Conservation (phyloP, 306 rosid species). For the Quercus variabilis region DNA sequence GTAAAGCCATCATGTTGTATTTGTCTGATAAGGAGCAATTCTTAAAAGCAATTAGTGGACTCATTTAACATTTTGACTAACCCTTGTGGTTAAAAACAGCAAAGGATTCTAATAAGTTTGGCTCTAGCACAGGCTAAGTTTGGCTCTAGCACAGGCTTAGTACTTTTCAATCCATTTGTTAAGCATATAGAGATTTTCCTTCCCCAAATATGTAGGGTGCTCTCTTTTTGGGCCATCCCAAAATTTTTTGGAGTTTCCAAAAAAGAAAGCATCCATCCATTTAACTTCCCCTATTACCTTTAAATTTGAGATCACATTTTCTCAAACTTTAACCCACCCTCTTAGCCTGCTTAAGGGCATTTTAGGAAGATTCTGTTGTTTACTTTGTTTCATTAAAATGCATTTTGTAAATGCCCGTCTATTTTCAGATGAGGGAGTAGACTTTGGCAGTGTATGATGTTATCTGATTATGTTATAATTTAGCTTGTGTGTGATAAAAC, state of each 20-base stretch:
- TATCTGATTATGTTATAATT: not conserved
- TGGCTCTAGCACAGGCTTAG: not conserved
- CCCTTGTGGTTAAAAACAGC: not conserved
- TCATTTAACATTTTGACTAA: not conserved
- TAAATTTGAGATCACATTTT: too few species aligned
- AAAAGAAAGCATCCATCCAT: too few species aligned
- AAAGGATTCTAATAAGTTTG: not conserved
- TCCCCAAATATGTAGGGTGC: not conserved
- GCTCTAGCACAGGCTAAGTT: not conserved
- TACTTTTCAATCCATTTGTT: not conserved
- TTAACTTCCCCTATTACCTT: too few species aligned
- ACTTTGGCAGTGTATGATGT: not conserved
- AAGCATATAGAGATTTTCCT: not conserved
- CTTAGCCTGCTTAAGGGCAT: too few species aligned
- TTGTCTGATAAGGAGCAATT: not conserved
- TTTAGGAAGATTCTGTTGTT: too few species aligned
- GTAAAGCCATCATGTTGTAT: not conserved
- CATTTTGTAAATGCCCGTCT: too few species aligned
- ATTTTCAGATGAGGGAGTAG: not conserved
- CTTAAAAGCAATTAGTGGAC: not conserved
- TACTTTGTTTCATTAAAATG: too few species aligned
- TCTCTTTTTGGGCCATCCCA: too few species aligned
- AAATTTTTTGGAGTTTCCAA: too few species aligned
- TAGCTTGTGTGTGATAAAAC: not conserved
- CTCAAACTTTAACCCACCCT: too few species aligned